Base-by-base conservation (phyloP, 331 rosid genomes). In the Pyrus hybrid region DNA sequence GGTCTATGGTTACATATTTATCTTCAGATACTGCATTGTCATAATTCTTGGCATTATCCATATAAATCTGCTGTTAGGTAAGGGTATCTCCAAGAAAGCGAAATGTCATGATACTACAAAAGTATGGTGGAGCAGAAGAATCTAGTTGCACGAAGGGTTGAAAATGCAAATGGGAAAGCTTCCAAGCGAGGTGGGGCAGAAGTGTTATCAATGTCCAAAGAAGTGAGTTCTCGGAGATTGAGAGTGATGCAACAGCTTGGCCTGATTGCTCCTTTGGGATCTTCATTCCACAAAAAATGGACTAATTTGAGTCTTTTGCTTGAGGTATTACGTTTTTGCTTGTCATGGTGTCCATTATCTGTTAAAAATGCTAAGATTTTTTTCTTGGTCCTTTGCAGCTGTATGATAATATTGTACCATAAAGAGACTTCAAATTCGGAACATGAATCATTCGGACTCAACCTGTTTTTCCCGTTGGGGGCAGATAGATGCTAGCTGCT, bases 181-280 rank as follows among this genome's bases (percentile, higher is more conserved):
- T 67, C 49, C 20, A 58, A 26, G 32, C 35, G 7, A 22, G 54
- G 18, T 75, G 33, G 41, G 5, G 62, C 30, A 63, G 30, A 71
- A 26, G 58, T 51, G 51, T 10, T n/a, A 51, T 51, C 57, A 51
- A 30, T 54, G 23, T 29, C 67, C 57, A 51, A 6, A 76, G 93
- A 87, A 67, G 74, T 73, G 30, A 85, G 91, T 75, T 78, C 83
- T 1, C 85, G 95, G 76, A 85, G 93, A 85, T 51, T 82, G 69
- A 87, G 80, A 85, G 89, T 89, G 85, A 89, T 87, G 97, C 83
- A 78, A 61, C 81, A 78, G 76, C 97, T 91, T 54, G 97, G 97
- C 47, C 87, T 91, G 64, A 72, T 81, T 85, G 90, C 95, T 68
- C 97, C 97, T 35, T 49, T 86, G 68, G 95, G 95, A 25, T 89